phyloP scores from a whole-genome alignment of 2,329 filamentous ascomycete genomes.

The Parafenestella ontariensis region DNA sequence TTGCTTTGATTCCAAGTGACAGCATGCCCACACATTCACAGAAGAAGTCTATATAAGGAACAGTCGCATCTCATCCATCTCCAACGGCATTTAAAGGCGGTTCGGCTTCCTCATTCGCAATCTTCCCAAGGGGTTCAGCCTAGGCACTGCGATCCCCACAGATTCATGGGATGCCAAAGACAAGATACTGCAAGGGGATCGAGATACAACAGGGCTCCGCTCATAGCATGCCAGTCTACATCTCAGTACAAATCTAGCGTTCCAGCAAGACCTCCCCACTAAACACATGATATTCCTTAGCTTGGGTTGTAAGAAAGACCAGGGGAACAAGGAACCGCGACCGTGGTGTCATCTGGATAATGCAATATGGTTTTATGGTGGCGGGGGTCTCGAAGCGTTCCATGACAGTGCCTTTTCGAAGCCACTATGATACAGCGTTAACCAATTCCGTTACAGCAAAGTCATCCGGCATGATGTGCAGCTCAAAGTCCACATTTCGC shows the following conservation, averaged over 20 bases:
- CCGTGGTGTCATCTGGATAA: constrained; percentile 17
- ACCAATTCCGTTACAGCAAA: not conserved
- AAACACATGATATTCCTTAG: constrained; percentile 1
- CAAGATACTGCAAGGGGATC: constrained; percentile 14
- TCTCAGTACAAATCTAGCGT: not conserved
- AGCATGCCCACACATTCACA: not conserved
- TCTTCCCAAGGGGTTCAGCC: not conserved
- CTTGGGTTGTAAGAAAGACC: constrained; percentile 6
- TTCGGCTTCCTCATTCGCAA: constrained; percentile 20
- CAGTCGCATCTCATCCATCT: constrained; percentile 4
- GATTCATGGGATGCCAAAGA: constrained; percentile 11
- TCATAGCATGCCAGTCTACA: constrained; percentile 14
- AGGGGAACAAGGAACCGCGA: not conserved
- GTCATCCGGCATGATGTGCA: not conserved
- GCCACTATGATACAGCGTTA: not conserved
- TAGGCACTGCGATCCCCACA: not conserved
- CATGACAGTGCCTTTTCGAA: not conserved
- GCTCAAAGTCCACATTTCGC: not conserved
- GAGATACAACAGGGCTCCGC: not conserved
- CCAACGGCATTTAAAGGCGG: constrained; percentile 5
- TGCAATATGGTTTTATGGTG: not conserved
- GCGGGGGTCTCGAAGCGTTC: not conserved
- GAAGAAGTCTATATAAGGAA: constrained; percentile 24
- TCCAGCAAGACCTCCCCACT: not conserved
- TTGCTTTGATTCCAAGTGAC: constrained; percentile 1